Evolutionary conservation across 805 yeast species (phyloP), one percentile per base, ranked within the genome.

Genomic region (Metschnikowia kofuensis): DNA sequence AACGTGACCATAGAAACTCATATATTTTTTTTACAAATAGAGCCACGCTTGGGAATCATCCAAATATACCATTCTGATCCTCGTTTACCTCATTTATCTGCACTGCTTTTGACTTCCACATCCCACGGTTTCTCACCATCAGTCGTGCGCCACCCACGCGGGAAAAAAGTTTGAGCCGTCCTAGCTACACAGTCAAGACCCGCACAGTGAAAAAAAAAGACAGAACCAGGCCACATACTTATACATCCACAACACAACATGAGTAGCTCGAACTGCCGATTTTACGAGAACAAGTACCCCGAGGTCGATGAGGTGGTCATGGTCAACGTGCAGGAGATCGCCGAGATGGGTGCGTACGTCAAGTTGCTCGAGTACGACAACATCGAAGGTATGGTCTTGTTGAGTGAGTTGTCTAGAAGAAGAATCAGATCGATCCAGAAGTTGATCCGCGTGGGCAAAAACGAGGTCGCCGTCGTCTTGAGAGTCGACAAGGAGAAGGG

Each of bases 301-400:
- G 99, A 94, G 73, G 96, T 94, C 64, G 99, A 94, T 61, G 99
- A 94, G 69, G 96, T 94, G 60, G 98, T 94, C 56, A 92, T 94
- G 96, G 99, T 94, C 66, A 94, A 94, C 72, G 99, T 94, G 59
- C 96, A 88, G 70, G 95, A 88, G 69, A 94, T 94, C 61, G 99
- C 98, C 59, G 99, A 94, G 71, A 94, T 94, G 99, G 99, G 99
- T 51, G 99, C 99, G 12, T 94, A 94, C 69, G 96, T 94, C 56
- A 92, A 90, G 70, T 79, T 94, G 57, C 79, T 94, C 56, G 99
- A 94, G 73, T 94, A 94, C 67, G 98, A 94, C 74, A 94, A 92
- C 69, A 92, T 94, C 65, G 99, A 94, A 74, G 99, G 99, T 64
- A 94, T 94, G 99, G 96, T 94, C 50, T 77, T 94, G 57, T 80